Percentiles rank a stretch among this genome's conserved stretches.
phyloP scores from a whole-genome alignment of 2,329 filamentous ascomycete species.

The Pyricularia sp. region DNA sequence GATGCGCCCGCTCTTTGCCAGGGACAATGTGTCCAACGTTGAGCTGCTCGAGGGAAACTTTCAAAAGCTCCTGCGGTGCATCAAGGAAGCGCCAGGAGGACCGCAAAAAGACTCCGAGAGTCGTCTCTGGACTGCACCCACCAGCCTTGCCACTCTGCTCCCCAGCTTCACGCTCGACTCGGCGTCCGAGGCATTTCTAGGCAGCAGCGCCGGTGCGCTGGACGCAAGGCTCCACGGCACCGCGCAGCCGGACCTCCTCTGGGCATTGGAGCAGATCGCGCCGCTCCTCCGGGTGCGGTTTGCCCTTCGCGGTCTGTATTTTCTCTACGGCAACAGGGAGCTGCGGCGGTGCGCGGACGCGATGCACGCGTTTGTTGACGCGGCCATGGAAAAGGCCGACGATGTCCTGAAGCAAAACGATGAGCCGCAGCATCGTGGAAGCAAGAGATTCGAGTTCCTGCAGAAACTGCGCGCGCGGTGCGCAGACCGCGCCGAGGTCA shows the following conservation, averaged over 20 bases:
- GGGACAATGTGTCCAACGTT: constrained; percentile 37
- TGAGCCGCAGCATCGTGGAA: constrained; percentile 46
- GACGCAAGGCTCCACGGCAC: constrained; percentile 12
- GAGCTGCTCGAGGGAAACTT: constrained; percentile 52
- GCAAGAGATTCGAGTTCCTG: constrained; percentile 62
- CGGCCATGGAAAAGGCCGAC: constrained; percentile 17
- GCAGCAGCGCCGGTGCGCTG: constrained; percentile 41
- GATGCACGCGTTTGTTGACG: neutral
- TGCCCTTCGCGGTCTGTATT: neutral
- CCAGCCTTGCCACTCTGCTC: constrained; percentile 52
- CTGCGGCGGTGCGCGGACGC: neutral
- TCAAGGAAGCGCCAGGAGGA: too few relatives aligned
- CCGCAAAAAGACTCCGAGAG: too few relatives aligned
- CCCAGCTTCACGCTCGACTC: constrained; percentile 60
- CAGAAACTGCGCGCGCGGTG: constrained; percentile 66
- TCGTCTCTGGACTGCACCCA: constrained; percentile 33
- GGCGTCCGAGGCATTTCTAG: constrained; percentile 59
- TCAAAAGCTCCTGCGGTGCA: constrained; percentile 37
- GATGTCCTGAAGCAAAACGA: constrained; percentile 51
- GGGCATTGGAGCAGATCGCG: neutral
- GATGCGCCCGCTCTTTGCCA: constrained; percentile 43
- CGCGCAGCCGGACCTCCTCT: neutral
- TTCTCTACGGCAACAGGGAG: neutral
- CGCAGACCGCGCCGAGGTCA: constrained; percentile 49
- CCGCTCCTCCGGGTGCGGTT: neutral